Evolutionary conservation across 2,329 filamentous ascomycete species (phyloP).

Genomic region (Tolypocladium capitatum): DNA sequence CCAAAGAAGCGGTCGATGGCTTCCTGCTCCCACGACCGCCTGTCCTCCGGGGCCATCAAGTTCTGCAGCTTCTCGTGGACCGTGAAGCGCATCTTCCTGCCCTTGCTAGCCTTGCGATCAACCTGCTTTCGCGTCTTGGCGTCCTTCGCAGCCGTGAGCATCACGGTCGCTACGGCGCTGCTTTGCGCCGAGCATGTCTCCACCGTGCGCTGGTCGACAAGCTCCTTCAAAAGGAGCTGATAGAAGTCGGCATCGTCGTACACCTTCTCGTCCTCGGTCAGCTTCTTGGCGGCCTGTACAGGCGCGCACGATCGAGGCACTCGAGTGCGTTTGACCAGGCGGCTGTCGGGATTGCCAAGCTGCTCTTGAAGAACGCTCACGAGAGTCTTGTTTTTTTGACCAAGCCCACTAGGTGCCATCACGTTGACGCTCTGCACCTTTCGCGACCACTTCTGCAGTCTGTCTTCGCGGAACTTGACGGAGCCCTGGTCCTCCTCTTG

Average conservation of each 20-base stretch:
- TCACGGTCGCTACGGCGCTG: conserved; percentile 37
- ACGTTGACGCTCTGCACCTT: conserved; percentile 44
- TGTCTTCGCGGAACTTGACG: conserved; percentile 49
- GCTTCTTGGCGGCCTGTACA: conserved; percentile 44
- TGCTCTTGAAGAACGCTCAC: conserved; percentile 57
- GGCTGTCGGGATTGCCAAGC: conserved; percentile 46
- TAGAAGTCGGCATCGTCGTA: conserved; percentile 97
- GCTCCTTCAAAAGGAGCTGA: conserved; percentile 79
- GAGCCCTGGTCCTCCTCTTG: conserved; percentile 48
- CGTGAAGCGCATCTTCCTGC: conserved; percentile 83
- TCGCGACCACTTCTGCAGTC: conserved; percentile 80
- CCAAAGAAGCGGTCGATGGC: conserved; percentile 69
- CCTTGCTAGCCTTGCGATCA: conserved; percentile 91
- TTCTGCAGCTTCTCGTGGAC: conserved; percentile 97
- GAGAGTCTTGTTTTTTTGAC: conserved; percentile 29
- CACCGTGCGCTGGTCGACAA: conserved; percentile 76
- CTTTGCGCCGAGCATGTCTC: conserved; percentile 42
- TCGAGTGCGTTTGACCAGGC: conserved; percentile 54
- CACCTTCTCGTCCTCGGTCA: conserved; percentile 47
- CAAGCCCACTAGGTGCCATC: conserved; percentile 11
- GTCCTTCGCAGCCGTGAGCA: conserved; percentile 58
- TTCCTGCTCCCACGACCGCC: conserved; percentile 63
- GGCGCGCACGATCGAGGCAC: conserved; percentile 68
- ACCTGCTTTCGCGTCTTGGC: conserved; percentile 72
- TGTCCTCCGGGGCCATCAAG: conserved; percentile 89